Conservation (phyloP, 345 rosid species). For the Populus simonii region DNA sequence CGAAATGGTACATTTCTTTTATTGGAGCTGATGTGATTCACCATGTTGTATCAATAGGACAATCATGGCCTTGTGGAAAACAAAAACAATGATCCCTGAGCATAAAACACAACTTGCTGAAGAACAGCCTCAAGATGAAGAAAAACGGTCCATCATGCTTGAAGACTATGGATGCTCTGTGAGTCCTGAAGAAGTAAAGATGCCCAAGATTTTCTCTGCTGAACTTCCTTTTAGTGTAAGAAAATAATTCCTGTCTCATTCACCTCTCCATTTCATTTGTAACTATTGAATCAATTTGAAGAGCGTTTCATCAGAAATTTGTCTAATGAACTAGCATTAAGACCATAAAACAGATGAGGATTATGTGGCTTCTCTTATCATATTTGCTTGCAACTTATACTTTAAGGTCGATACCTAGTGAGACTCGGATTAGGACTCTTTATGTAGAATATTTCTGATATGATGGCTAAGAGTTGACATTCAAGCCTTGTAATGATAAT, state of each 20-base stretch:
- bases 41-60: conserved; percentile 48
- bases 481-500: not conserved
- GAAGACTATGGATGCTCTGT: conserved; percentile 37
- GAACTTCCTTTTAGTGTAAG: conserved; percentile 66
- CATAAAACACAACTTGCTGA: conserved; percentile 57
- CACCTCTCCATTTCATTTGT: not conserved
- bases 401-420: not conserved
- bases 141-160: conserved; percentile 30
- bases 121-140: conserved; percentile 47
- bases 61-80: conserved; percentile 80
- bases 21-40: conserved; percentile 7
- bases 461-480: not conserved
- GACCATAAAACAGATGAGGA: not conserved
- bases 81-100: conserved; percentile 51
- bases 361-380: not conserved
- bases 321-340: not conserved
- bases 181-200: conserved; percentile 41
- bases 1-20: not conserved
- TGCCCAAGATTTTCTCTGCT: conserved; percentile 47
- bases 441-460: not conserved
- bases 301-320: not conserved
- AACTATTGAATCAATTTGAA: not conserved
- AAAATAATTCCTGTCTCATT: not conserved
- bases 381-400: not conserved
- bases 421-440: not conserved